Evolutionary conservation across 2,329 filamentous ascomycete genomes (phyloP), one percentile per base, ranked within the genome.

Genomic region (Arthrocladium fulminans): DNA sequence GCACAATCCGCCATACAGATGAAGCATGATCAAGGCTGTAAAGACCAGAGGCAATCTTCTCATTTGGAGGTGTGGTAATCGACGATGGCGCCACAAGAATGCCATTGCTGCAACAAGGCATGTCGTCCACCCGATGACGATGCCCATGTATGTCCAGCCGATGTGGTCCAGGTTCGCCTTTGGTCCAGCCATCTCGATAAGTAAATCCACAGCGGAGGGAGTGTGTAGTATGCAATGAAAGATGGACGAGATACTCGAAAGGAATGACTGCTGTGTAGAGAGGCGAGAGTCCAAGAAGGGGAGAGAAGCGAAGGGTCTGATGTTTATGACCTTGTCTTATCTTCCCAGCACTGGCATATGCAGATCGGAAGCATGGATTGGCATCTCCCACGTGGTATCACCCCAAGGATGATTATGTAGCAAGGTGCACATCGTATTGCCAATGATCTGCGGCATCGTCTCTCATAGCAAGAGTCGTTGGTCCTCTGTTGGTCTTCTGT

Each of bases 1-100:
- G 48, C 49, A 54, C 37, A 60, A 43, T 15, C 59, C 50, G 41
- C 54, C 48, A 42, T 59, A 63, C 15, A 59, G 52, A 48, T 63
- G 61, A 32, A 63, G 56, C 24, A 57, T 45, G n/a, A 56, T 45
- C 19, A 62, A 43, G 10, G 60, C 51, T 13, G 52, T 39, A 15
- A 59, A 45, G 5, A 54, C 51, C 25, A 62, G 55, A 13, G 45
- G 48, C 22, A 60, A 44, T 19, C 60, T 61, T 29, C 61, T 51
- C 48, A 60, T 59, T 40, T 54, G 54, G 9, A 60, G 48, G 39
- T 60, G 48, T 32, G 57, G 57, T 48, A 57, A 52, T 27, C n/a
- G 37, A 8, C 51, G 51, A 40, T 54, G 50, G 37, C 29, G 22
- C 17, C 51, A 23, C 25, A 54, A 22, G 15, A 42, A 49, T 9